Evolutionary conservation across 2,329 filamentous ascomycete species (phyloP), one percentile per base, ranked within the genome.

Genomic region (Phyllosticta citriasiana): DNA sequence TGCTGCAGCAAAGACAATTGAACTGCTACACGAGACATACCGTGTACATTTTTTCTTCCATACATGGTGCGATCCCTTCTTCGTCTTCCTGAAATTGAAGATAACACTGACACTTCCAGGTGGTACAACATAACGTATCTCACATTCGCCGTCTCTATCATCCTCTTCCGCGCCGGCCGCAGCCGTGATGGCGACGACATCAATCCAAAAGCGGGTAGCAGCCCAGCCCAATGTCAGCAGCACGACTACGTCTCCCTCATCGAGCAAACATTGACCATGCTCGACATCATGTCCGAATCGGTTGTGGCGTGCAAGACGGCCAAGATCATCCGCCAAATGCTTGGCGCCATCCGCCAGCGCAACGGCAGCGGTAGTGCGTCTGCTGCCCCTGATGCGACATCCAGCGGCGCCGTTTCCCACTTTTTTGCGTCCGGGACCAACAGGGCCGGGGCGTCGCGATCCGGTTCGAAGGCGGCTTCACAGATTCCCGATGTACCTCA

Each of bases 71-170:
- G 66, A 63, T 22, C 19, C 19, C 19, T 22, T 22, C 55, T 14
- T 1, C 33, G 9, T 27, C 22, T 7, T 1, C 6, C 0, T 40
- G 9, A 3, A 1, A 5, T 8, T 47, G 50, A 16, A 8, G 12
- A 6, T 14, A 22, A 54, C 1, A 35, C 52, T 65, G 24, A 26
- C 19, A 2, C 14, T 1, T 9, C 4, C 53, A 76, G 73, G 73
- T 76, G 73, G 71, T 77, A 77, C 59, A 77, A 77, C 62, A 71
- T 72, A 52, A 76, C 74, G 0, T 77, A 76, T 54, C 69, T 76
- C 3, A 72, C 75, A 65, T 75, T 75, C 58, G 75, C 74, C 35
- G 72, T 71, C 25, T 71, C 70, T 3, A 73, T 74, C 1, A 68
- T 77, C 26, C 69, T 74, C 22, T 69, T 73, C 4, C 70, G 14